Percentiles rank a stretch among this genome's conserved stretches.
Evolutionary conservation across 116 monocot species (phyloP).

Genomic region (Iris pallida): DNA sequence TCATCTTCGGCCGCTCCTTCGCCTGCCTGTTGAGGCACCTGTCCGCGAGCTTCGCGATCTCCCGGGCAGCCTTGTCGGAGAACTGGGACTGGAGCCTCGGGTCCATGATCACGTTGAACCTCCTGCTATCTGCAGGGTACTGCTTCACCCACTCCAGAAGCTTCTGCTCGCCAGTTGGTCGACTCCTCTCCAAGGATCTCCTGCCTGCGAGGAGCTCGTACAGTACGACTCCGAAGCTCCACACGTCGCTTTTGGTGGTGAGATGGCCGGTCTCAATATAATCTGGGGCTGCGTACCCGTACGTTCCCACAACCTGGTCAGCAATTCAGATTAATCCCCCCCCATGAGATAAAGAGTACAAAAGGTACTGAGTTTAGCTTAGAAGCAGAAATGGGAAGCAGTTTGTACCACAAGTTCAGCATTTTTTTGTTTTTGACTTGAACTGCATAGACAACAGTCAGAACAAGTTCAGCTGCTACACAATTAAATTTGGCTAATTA

Average conservation of each 20-base stretch:
- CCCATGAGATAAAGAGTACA: too few relatives aligned
- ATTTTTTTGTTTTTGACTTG: too few relatives aligned
- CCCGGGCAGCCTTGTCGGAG: constrained; percentile 33
- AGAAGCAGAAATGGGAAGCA: too few relatives aligned
- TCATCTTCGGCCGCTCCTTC: constrained; percentile 54
- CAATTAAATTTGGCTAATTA: too few relatives aligned
- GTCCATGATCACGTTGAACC: constrained; percentile 50
- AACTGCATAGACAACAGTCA: too few relatives aligned
- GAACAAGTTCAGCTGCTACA: too few relatives aligned
- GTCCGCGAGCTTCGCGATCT: constrained; percentile 46
- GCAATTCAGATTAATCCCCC: not conserved
- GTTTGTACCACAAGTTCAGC: too few relatives aligned
- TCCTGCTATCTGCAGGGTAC: constrained; percentile 25
- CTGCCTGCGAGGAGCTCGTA: constrained; percentile 38
- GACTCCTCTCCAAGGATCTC: constrained; percentile 17
- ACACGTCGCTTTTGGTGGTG: constrained; percentile 32
- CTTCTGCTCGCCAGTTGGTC: constrained; percentile 23
- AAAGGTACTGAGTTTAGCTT: too few relatives aligned
- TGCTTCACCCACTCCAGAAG: constrained; percentile 37
- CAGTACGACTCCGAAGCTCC: constrained; percentile 46
- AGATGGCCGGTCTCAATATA: constrained; percentile 49
- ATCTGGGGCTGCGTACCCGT: constrained; percentile 47
- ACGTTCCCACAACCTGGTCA: constrained; percentile 35
- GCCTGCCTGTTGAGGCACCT: constrained; percentile 41
- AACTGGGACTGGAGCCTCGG: constrained; percentile 35